Base-by-base conservation (phyloP, 1,139 yeast genomes). In the Geotrichum carabidarum region DNA sequence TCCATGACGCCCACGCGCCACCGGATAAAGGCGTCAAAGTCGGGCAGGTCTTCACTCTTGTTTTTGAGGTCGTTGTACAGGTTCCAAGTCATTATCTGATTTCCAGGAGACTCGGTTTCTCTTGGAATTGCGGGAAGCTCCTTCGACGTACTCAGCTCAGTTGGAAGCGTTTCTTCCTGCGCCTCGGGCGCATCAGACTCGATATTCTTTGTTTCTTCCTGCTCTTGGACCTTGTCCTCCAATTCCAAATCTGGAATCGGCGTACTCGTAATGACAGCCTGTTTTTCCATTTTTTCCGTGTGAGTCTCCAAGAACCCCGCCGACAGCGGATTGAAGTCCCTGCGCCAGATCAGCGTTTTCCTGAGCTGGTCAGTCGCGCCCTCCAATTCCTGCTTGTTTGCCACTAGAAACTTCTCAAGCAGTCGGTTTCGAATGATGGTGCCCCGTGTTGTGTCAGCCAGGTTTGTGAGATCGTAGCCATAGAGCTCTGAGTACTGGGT, bases 1-100 rank as follows among this genome's bases (percentile, higher is more conserved):
- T 90, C 97, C 96, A 89, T 90, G 38, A 89, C 74, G 0, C 96
- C 96, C 47, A 89, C 80, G 65, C 97, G 76, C 88, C 95, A 90
- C 60, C 96, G 74, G 59, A 88, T 68, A 63, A 90, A 90, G 57
- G 75, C 77, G 22, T 87, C 80, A 50, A 77, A 73, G 60, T 84
- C 81, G 48, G 78, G 78, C 67, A 89, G 87, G 36, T 86, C 72
- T 55, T 76, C 77, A 62, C 82, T 81, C n/a, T 89, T 81, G 58
- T 76, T 74, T 61, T 76, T 76, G 50, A 83, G 76, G 48, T 82
- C 84, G 2, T 95, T 95, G 67, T 90, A 90, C 53, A 89, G 72
- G 67, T 90, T 90, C 96, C 96, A 90, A 0, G 95, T 87, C 34
- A 83, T 77, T 3, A 83, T 48, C 30, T 48, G 40, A 27, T 48